These are phyloP conservation scores for Eurotiales sp. DNA, from an alignment of 2,329 filamentous ascomycete genomes.

Conservation along the genomic window DNA sequence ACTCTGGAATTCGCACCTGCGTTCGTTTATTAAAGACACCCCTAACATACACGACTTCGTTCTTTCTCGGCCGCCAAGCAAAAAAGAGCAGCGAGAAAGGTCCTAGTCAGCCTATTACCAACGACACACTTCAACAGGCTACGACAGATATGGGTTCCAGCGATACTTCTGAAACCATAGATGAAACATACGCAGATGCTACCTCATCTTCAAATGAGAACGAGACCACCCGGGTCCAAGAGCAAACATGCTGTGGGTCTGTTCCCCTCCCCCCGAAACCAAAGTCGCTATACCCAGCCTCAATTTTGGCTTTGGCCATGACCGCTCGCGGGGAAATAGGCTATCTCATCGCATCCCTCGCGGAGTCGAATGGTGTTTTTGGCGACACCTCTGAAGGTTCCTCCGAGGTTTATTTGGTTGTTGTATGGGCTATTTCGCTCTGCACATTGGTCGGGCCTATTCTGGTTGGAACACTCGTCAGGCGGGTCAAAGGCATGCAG, in stretches of 20 bases:
- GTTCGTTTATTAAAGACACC: not conserved
- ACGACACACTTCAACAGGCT: no score
- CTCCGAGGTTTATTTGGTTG: slow-evolving; percentile 48
- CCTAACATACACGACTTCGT: not conserved
- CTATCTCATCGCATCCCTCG: slow-evolving; percentile 68
- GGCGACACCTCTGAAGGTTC: not conserved
- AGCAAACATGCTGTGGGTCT: slow-evolving; percentile 7
- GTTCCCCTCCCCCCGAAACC: slow-evolving; percentile 42
- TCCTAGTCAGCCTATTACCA: no score
- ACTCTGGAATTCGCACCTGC: no score
- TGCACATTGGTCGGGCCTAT: slow-evolving; percentile 53
- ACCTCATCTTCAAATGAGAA: no score
- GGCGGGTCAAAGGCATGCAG: slow-evolving; percentile 44
- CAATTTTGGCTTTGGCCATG: slow-evolving; percentile 67
- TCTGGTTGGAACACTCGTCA: slow-evolving; percentile 46
- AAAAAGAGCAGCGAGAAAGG: no score
- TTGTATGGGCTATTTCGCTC: slow-evolving; percentile 54
- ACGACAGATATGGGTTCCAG: no score
- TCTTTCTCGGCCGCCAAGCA: no score
- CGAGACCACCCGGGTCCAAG: no score
- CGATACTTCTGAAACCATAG: no score
- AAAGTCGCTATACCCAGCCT: slow-evolving; percentile 62
- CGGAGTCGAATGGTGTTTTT: slow-evolving; percentile 51
- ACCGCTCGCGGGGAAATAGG: slow-evolving; percentile 75
- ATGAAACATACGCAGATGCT: no score